These are phyloP conservation scores for Discostella pseudostelligera DNA, from an alignment of 108 stramenopile species.

Conservation along the genomic window DNA sequence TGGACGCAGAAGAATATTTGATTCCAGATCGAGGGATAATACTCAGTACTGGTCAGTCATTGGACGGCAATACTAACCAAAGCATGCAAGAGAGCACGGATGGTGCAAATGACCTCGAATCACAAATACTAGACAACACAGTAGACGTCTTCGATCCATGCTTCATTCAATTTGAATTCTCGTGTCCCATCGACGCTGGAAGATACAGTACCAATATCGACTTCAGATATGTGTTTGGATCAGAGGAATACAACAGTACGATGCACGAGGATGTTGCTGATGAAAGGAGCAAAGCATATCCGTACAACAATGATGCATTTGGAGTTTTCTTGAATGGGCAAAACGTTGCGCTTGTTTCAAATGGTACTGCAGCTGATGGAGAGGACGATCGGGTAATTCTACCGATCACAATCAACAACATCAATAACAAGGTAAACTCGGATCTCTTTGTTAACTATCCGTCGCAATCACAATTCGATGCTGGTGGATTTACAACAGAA, in stretches of 20 bases:
- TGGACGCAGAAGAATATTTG: background rate
- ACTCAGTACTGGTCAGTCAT: conserved; percentile 4
- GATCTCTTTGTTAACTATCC: conserved; percentile 12
- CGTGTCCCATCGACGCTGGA: background rate
- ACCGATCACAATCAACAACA: conserved; percentile 11
- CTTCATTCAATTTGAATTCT: conserved; percentile 27
- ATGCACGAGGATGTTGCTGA: background rate
- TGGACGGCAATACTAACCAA: background rate
- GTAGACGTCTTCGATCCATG: conserved; percentile 13
- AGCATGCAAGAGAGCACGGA: background rate
- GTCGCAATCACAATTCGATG: background rate
- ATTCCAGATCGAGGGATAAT: conserved; percentile 7
- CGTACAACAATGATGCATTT: conserved; percentile 13
- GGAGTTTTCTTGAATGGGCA: conserved; percentile 28
- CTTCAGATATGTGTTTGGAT: conserved; percentile 24
- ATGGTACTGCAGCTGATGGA: background rate
- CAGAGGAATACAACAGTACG: conserved; percentile 15
- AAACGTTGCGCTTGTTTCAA: conserved; percentile 16
- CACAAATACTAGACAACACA: background rate
- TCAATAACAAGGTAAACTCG: conserved; percentile 10
- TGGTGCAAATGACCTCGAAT: background rate
- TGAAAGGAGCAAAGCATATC: background rate
- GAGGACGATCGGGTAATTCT: too few relatives aligned
- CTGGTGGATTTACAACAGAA: conserved; percentile 7
- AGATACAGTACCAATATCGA: background rate